Base-by-base conservation (phyloP, 768 basidiomycete genomes). In the Termitomyces sp. region DNA sequence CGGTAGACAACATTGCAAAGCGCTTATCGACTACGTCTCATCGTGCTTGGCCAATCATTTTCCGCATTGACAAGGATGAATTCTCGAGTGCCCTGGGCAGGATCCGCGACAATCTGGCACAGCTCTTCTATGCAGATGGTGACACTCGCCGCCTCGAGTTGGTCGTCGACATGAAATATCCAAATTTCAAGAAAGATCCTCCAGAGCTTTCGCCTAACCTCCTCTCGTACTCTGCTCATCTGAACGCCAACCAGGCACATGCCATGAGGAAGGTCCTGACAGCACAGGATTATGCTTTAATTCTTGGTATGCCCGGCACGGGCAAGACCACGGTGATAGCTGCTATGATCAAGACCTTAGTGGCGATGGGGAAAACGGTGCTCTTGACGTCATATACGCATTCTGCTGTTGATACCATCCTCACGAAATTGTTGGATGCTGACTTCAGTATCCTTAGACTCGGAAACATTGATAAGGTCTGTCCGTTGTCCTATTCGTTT, bases 241-340 rank as follows among this genome's bases (percentile, higher is more conserved):
- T 98, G 18, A 98, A 98, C 66, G 62, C 71, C 0, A 86, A 85
- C 57, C 97, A 99, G 73, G 75, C 66, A 64, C 69, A 70, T 7
- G 96, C 95, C 1, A 80, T 96, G 70, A 71, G 73, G 22, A 89
- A 86, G 65, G 91, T 89, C 3, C 69, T 98, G 27, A 74, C 79
- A 6, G 93, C 97, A 2, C 76, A 83, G 58, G 95, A 99, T 70
- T 99, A 98, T 68, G 89, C 95, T 1, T 74, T 98, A 58, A 83
- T 99, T 30, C 78, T 98, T 7, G 97, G 97, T 16, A 98, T 98
- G 97, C 97, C 97, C 8, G 97, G 97, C 0, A 98, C 96, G 4
- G 96, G 97, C 8, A 99, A 99, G 74, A 97, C 96, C 45, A 96
- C 94, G 1, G 90, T 97, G 4, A 90, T 97, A 61, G 93, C 91